These are phyloP conservation scores for Davidsoniella virescens DNA, from an alignment of 2,329 filamentous ascomycete species.

Conservation along the genomic window DNA sequence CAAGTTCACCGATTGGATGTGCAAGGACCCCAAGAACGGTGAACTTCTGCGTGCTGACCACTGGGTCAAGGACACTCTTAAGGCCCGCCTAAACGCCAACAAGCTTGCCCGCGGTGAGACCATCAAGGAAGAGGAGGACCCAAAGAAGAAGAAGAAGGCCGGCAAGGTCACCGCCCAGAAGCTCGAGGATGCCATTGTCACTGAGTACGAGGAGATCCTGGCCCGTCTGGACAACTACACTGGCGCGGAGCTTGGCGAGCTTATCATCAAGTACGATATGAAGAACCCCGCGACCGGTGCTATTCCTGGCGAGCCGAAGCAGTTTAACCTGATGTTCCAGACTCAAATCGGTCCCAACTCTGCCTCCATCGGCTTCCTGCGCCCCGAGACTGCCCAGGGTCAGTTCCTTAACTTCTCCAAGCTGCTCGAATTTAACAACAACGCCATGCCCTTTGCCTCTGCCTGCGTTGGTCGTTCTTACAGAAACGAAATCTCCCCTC, in stretches of 20 bases:
- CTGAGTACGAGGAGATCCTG: slow-evolving; percentile 82
- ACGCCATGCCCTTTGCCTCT: slow-evolving; percentile 90
- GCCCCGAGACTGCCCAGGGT: slow-evolving; percentile 92
- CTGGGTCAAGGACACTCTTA: slow-evolving; percentile 86
- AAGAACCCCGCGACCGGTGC: slow-evolving; percentile 70
- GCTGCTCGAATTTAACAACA: slow-evolving; percentile 89
- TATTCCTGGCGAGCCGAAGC: slow-evolving; percentile 62
- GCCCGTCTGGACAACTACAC: slow-evolving; percentile 93
- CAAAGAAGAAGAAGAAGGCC: slow-evolving; percentile 72
- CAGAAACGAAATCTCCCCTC: slow-evolving; percentile 92
- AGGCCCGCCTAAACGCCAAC: slow-evolving; percentile 72
- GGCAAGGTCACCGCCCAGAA: slow-evolving; percentile 65
- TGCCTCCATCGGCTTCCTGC: slow-evolving; percentile 69
- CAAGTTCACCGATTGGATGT: slow-evolving; percentile 98
- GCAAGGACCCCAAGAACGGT: slow-evolving; percentile 93
- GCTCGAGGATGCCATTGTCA: slow-evolving; percentile 68
- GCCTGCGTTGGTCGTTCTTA: slow-evolving; percentile 96
- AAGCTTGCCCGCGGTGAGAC: slow-evolving; percentile 81
- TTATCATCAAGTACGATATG: slow-evolving; percentile 83
- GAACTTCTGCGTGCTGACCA: slow-evolving; percentile 95
- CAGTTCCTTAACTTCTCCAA: slow-evolving; percentile 97
- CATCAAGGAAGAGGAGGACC: slow-evolving; percentile 56
- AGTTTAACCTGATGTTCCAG: slow-evolving; percentile 99
- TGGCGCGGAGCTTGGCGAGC: slow-evolving; percentile 65
- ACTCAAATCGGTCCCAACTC: slow-evolving; percentile 86